Base-by-base conservation (phyloP, 805 yeast genomes). In the Ogataea kodamae region DNA sequence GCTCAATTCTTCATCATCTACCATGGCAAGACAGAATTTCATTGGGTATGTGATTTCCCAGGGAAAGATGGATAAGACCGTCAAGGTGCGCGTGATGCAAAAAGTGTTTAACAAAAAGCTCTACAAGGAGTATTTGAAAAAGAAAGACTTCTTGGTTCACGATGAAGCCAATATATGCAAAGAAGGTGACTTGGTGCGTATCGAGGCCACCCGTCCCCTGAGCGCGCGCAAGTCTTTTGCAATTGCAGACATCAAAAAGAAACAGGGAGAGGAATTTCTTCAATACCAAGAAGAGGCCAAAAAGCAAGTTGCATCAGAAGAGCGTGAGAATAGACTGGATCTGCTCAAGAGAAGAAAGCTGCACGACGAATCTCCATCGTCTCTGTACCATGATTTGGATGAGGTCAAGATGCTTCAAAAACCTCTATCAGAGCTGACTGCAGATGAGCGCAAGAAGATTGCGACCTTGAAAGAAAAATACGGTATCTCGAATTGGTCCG, bases 51-150 rank as follows among this genome's bases (percentile, higher is more conserved):
- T 90, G 48, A 79, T 88, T 19, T 87, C 96, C 31, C 97, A 89
- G 55, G 97, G 97, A 25, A 87, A 87, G 60, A 92, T 89, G 96
- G 73, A 74, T 62, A 92, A 90, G 67, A 90, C 97, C 38, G 88
- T 90, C 44, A 89, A 88, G 65, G 97, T 90, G 40, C 75, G 96
- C 41, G 89, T 90, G 19, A 81, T 83, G 56, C 78, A 78, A 28
- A 79, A 78, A 52, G 74, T 75, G 25, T 86, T 79, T 67, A 82
- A 87, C 60, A 73, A 73, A 39, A 64, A 69, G 40, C 73, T 85
- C 43, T 82, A 83, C 57, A 84, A 83, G 62, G 86, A 85, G 46
- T 70, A 85, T 47, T 65, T 83, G 51, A 78, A 74, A 52, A 76
- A 88, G 65, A 84, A 82, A 52, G 94, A 86, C 53, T 88, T 76